phyloP scores from a whole-genome alignment of 352 stramenopile genomes.

The Halophytophthora batemanensis region DNA sequence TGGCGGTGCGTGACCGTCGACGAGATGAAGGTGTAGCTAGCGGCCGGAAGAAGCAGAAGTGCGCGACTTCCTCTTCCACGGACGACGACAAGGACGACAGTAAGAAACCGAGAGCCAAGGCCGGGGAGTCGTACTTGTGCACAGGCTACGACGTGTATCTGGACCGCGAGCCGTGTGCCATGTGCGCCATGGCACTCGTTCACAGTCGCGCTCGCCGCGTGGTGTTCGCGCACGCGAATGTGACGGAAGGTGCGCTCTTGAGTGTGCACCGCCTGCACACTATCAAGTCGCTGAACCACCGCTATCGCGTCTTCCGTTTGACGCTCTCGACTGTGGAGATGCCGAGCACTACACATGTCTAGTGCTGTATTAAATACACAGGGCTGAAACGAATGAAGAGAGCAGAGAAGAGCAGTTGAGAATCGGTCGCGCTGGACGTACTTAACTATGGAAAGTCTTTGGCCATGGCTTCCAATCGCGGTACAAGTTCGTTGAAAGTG shows the following conservation, averaged over 20 bases:
- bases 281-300: constrained; percentile 87
- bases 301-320: constrained; percentile 81
- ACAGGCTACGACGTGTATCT: constrained; percentile 88
- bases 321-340: constrained; percentile 9
- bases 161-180: constrained; percentile 80
- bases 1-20: constrained; percentile 58
- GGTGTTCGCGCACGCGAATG: constrained; percentile 63
- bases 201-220: constrained; percentile 83
- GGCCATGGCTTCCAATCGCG: constrained; percentile 72
- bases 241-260: constrained; percentile 54
- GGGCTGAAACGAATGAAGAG: constrained; percentile 2
- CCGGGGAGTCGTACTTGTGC: constrained; percentile 76
- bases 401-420: not conserved
- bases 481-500: constrained; percentile 81
- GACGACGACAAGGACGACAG: constrained; percentile 3
- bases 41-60: constrained; percentile 37
- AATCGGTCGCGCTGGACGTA: constrained; percentile 13
- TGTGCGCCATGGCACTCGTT: constrained; percentile 89
- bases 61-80: constrained; percentile 3
- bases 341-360: not conserved
- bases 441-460: constrained; percentile 58
- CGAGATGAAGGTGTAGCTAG: constrained; percentile 17
- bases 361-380: constrained; percentile 23
- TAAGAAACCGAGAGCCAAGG: constrained; percentile 6
- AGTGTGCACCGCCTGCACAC: constrained; percentile 71